A percentile compares a stretch with the other conserved stretches of the same genome.
Conservation (phyloP, 768 basidiomycete genomes). For the Coprinellus micaceus region DNA sequence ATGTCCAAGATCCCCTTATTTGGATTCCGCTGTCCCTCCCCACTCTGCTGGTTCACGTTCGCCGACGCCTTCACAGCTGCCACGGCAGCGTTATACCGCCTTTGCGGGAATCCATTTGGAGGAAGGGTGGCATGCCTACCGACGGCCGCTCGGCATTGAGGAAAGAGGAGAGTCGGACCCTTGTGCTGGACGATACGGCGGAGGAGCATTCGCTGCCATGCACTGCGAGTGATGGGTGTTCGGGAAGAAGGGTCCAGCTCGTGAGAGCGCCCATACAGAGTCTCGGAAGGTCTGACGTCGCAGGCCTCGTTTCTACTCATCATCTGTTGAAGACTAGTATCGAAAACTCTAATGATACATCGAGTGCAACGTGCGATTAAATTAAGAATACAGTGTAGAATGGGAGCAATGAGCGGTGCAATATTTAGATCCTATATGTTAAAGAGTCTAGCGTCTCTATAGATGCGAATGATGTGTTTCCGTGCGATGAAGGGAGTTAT, state of each 20-base stretch:
- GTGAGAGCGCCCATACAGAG: background rate
- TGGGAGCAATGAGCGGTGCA: background rate
- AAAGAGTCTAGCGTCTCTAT: background rate
- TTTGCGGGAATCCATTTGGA: no score
- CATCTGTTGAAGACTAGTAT: no score
- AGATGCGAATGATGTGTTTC: background rate
- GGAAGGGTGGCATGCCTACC: background rate
- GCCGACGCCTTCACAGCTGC: no score
- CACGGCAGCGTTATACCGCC: no score
- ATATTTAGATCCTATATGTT: background rate
- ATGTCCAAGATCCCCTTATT: conserved; percentile 5
- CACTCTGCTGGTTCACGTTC: background rate
- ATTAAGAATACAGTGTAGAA: conserved; percentile 2
- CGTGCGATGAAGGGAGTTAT: conserved; percentile 10
- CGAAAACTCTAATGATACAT: background rate
- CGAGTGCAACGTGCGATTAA: conserved; percentile 1
- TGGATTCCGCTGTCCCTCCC: background rate
- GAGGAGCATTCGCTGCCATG: conserved; percentile 12
- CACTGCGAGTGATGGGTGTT: background rate
- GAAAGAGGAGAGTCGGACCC: conserved; percentile 6
- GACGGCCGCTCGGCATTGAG: background rate
- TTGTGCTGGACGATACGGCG: conserved; percentile 8
- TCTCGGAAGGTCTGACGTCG: background rate
- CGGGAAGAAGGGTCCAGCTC: background rate
- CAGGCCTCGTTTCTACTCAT: no score